Percentiles rank a stretch among this genome's conserved stretches.
Evolutionary conservation across 192 early-diverging fungal species (phyloP).

Genomic region (Dissophora ornata): DNA sequence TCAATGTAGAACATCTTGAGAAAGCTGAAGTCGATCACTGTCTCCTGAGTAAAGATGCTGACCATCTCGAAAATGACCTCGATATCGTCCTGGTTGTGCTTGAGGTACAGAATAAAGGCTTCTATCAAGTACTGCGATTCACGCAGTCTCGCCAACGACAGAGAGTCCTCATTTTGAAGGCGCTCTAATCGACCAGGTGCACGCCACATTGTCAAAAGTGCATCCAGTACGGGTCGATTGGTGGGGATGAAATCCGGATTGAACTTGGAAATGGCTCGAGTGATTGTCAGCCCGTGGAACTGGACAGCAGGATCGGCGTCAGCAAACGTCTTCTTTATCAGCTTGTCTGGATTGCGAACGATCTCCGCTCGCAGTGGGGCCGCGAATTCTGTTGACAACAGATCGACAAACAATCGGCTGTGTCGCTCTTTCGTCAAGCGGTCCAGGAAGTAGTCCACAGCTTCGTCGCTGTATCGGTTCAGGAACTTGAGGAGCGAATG

Average conservation of each 20-base stretch:
- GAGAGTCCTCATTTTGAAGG: conserved; percentile 58
- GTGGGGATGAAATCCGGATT: conserved; percentile 64
- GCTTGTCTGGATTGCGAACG: conserved; percentile 61
- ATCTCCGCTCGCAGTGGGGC: conserved; percentile 74
- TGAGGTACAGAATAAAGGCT: conserved; percentile 77
- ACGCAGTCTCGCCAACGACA: conserved; percentile 50
- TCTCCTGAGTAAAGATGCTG: conserved; percentile 73
- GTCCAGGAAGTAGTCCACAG: conserved; percentile 86
- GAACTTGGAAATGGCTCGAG: conserved; percentile 63
- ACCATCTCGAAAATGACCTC: conserved; percentile 82
- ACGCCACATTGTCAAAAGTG: conserved; percentile 62
- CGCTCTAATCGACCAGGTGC: conserved; percentile 57
- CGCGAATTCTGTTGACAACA: conserved; percentile 66
- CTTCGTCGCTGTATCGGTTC: conserved; percentile 88
- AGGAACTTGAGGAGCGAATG: conserved; percentile 90
- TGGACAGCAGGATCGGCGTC: conserved; percentile 54
- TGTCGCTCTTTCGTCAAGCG: conserved; percentile 69
- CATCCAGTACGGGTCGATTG: conserved; percentile 61
- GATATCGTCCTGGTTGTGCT: conserved; percentile 70
- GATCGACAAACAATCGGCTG: conserved; percentile 73
- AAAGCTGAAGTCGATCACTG: conserved; percentile 70
- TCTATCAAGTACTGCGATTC: conserved; percentile 75
- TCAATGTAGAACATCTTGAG: conserved; percentile 79
- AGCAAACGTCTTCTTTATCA: conserved; percentile 62
- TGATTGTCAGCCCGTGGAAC: conserved; percentile 70